Evolutionary conservation across 805 yeast species (phyloP), one percentile per base, ranked within the genome.

Genomic region (Candida khao-thaluensis): DNA sequence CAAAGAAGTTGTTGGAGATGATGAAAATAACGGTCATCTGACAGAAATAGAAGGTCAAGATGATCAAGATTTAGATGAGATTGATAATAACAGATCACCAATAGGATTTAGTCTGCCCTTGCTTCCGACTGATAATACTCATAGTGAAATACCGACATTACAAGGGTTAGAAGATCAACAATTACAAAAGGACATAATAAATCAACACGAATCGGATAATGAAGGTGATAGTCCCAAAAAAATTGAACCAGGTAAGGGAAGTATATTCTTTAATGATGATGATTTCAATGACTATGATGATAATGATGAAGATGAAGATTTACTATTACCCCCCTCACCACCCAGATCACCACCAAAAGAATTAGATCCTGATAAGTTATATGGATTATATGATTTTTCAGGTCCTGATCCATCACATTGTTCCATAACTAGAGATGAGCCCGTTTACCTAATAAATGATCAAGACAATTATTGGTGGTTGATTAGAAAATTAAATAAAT

Each of bases 401-500:
- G 98, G 97, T 1, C 95, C 96, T 4, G 96, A 89, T 55, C 89
- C 91, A 4, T 87, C 93, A 32, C 99, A 91, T 62, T 84, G 95
- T 49, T 79, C 83, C 42, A 71, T 91, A 8, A 58, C 66, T 15
- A 79, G 87, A 48, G 90, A 91, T 54, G 96, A 88, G 52, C 81
- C 95, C 1, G 91, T 95, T 47, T 69, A 76, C 30, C 64, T 93
- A 14, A 64, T 93, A 24, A 89, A 88, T 55, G 99, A 93, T 55
- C 81, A 85, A 35, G 96, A 93, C 62, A 76, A 86, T 44, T 93
- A 93, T 63, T 93, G 99, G 99, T 93, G 99, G 98, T 69, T 91
- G 8, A 91, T 93, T 20, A 59, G 67, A 20, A 72, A 75, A 42
- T 41, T 66, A 33, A 54, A 60, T 10, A 66, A 63, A 44, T 44